Base-by-base conservation (phyloP, 257 asterid species). In the Nicotiana tabacum region DNA sequence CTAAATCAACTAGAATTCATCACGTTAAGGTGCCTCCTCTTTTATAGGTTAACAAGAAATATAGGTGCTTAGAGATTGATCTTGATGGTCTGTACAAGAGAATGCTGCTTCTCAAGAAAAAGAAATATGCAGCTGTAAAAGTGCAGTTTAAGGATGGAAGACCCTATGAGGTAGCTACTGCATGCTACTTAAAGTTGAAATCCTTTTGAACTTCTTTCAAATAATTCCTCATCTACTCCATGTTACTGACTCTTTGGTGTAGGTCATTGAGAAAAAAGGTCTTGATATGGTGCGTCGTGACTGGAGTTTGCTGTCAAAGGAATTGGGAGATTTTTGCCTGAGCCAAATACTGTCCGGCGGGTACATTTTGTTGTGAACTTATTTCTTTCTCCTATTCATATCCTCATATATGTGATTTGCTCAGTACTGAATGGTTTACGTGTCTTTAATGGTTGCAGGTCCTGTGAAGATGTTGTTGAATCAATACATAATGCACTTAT, bases 201-300 rank as follows among this genome's bases (percentile, higher is more conserved):
- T 61, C 10, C 51, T 61, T 76, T 55, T 56, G 39, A 29, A 67
- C 80, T 77, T 66, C 30, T 39, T 74, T 37, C 66, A 43, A 27
- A 65, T 76, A 32, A 8, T 70, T 70, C 32, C 55, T 43, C n/a
- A 30, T 21, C 61, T 55, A 39, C 62, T 76, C 48, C 66, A 67
- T 33, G n/a, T 72, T 15, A 51, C 68, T 64, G 35, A 76, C 60
- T 27, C 30, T 80, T 43, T 80, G n/a, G 24, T 79, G 65, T 88
- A 96, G 99, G 92, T 91, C 76, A 92, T 92, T 85, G 99, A 96
- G 87, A 87, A 93, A 85, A 96, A 96, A 90, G 99, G 99, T 87
- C 98, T 96, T 87, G 99, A 96, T 90, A 93, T 94, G 94, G 99
- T 96, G 83, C 92, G 99, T 48, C 97, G 99, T 90, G 99, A 96